Base-by-base conservation (phyloP, 495 filamentous ascomycete genomes). In the Polyplosphaeria fusca region DNA sequence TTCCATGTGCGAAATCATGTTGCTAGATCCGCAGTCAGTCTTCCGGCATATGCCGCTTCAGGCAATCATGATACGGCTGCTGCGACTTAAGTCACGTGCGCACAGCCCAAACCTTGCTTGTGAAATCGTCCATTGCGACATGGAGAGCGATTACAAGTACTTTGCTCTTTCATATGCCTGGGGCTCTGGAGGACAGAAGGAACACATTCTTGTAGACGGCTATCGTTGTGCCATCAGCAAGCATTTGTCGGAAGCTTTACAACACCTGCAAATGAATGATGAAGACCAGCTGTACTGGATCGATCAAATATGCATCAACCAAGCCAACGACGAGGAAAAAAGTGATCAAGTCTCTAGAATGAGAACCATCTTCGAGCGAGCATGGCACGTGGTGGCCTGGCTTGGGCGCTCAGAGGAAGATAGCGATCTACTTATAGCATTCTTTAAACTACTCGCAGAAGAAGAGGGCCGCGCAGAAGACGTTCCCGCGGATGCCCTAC, bases 261-360 rank as follows among this genome's bases (percentile, higher is more conserved):
- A 35, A 35, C 30, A 35, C 30, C 30, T 35, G 30, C 30, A 35
- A 35, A 35, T 7, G 30, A 14, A 35, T 14, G 30, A 35, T 35
- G 30, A 35, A 35, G 30, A 35, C 30, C 14, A 14, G 7, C 14
- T 35, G 30, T 35, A 35, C 30, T 56, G 52, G 64, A 54, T 64
- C 45, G 59, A 55, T 37, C 60, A 54, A 14, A 39, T 71, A 1
- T 70, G 65, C 47, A 71, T 72, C 49, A 68, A 70, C 55, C 52
- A 56, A 38, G 40, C 44, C n/a, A 24, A 69, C 48, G 7, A 26
- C 16, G 43, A 52, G 0, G 70, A 72, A 42, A 55, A 62, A 3
- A 55, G 41, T 43, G 52, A 48, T 9, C 60, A 72, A 46, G 65
- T 71, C 24, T 50, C 38, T 47, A 50, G 53, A 18, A 71, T 71